These are phyloP conservation scores for Aristolochia fimbriata DNA, from an alignment of 164 flowering plant species.

Conservation along the genomic window DNA sequence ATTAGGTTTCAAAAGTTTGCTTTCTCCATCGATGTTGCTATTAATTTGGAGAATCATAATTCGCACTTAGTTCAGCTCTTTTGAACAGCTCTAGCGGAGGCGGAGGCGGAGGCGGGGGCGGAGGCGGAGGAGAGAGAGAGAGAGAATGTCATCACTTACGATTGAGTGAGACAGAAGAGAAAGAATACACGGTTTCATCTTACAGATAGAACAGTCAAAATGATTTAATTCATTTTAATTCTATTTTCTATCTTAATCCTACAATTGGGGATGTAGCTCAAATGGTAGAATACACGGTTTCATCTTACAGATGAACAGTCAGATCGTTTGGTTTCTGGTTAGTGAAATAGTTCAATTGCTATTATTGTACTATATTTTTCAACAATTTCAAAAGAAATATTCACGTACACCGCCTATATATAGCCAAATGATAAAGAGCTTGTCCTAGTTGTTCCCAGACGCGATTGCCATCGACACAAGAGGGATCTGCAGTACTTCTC, in stretches of 20 bases:
- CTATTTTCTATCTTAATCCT: neutral
- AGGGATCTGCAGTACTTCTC: constrained; percentile 25
- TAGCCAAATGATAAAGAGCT: constrained; percentile 41
- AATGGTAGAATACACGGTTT: neutral
- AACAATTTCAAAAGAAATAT: too few species aligned
- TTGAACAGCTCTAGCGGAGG: constrained; percentile 38
- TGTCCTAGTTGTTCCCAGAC: constrained; percentile 31
- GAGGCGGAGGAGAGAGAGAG: too few species aligned
- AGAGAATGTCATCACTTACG: too few species aligned
- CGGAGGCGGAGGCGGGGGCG: too few species aligned
- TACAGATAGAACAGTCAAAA: too few species aligned
- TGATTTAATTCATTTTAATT: too few species aligned
- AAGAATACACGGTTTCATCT: too few species aligned
- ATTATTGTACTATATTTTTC: too few species aligned
- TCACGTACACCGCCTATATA: too few species aligned
- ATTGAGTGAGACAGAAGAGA: too few species aligned
- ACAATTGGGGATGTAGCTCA: neutral
- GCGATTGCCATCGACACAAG: constrained; percentile 22
- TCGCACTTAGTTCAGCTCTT: constrained; percentile 26
- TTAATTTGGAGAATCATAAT: constrained; percentile 5
- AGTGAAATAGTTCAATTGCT: too few species aligned
- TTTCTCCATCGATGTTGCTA: constrained; percentile 2
- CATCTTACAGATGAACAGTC: constrained; percentile 2
- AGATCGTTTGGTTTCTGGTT: too few species aligned
- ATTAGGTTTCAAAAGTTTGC: constrained; percentile 21